phyloP scores from a whole-genome alignment of 2,329 filamentous ascomycete species.

The Apiospora marii region DNA sequence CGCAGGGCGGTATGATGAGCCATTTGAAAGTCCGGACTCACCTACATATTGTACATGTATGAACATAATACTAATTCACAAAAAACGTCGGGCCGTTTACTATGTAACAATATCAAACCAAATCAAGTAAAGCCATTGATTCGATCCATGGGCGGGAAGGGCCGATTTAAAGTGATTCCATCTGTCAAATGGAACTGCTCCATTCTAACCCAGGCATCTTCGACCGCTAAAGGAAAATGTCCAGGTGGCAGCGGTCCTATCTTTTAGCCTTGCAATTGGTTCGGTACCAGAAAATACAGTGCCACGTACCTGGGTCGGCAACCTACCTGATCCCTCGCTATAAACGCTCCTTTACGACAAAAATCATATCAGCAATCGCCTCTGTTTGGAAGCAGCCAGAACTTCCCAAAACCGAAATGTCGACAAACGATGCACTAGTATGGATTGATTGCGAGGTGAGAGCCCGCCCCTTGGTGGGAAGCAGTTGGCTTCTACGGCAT shows the following conservation, averaged over 20 bases:
- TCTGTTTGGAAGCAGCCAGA: conserved; percentile 47
- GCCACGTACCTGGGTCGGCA: background rate
- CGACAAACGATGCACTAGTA: conserved; percentile 31
- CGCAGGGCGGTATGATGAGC: background rate
- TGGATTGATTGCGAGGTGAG: conserved; percentile 56
- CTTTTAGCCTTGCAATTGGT: background rate
- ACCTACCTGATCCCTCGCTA: background rate
- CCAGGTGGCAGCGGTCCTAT: background rate
- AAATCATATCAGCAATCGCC: background rate
- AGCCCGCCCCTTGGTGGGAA: background rate
- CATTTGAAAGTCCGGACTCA: background rate
- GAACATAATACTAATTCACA: conserved; percentile 7
- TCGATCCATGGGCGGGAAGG: background rate
- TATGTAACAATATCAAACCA: conserved; percentile 7
- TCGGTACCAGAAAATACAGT: background rate
- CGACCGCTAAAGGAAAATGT: background rate
- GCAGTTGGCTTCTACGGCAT: background rate
- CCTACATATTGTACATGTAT: conserved; percentile 4
- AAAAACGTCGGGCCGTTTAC: conserved; percentile 11
- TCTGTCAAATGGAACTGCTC: background rate
- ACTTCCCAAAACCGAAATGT: conserved; percentile 34
- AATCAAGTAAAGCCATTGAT: background rate
- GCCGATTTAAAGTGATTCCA: background rate
- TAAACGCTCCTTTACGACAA: background rate
- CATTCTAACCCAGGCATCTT: background rate